These are phyloP conservation scores for Fraxinus cuspidata DNA, from an alignment of 257 asterid genomes.

Conservation along the genomic window DNA sequence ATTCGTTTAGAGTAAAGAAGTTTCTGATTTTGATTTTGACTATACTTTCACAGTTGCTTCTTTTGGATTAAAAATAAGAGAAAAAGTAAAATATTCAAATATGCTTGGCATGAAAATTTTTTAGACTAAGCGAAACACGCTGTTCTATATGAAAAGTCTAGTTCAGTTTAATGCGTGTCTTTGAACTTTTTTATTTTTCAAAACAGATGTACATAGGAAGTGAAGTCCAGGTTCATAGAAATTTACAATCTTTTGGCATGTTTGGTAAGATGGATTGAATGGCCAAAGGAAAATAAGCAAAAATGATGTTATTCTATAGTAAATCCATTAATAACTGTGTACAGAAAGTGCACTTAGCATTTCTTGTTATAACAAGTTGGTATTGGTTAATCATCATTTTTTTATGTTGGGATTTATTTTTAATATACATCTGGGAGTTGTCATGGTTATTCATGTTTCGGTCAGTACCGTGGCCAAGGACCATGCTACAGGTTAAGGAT, in stretches of 20 bases:
- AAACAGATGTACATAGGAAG: not conserved
- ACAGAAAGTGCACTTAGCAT: not conserved
- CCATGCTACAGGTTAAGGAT: not conserved
- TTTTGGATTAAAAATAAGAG: not conserved
- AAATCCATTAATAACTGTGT: not conserved
- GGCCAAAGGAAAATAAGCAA: not conserved
- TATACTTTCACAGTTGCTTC: not conserved
- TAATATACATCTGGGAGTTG: not conserved
- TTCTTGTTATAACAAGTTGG: slow-evolving; percentile 25
- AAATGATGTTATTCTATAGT: not conserved
- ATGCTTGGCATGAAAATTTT: not conserved
- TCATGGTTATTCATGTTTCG: not conserved
- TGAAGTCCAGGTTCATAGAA: not conserved
- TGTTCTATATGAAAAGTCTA: not conserved
- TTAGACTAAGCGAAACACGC: not conserved
- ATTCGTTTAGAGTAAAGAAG: not conserved
- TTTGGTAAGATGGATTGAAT: not conserved
- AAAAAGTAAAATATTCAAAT: not conserved
- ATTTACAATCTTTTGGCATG: slow-evolving; percentile 12
- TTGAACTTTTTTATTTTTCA: not conserved
- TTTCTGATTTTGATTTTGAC: not conserved
- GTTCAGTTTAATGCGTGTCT: not conserved
- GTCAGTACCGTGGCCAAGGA: not conserved
- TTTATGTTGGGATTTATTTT: slow-evolving; percentile 13
- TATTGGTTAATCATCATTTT: slow-evolving; percentile 4